These are phyloP conservation scores for Euptelea pleiosperma DNA, from an alignment of 164 flowering plant species.

Conservation along the genomic window DNA sequence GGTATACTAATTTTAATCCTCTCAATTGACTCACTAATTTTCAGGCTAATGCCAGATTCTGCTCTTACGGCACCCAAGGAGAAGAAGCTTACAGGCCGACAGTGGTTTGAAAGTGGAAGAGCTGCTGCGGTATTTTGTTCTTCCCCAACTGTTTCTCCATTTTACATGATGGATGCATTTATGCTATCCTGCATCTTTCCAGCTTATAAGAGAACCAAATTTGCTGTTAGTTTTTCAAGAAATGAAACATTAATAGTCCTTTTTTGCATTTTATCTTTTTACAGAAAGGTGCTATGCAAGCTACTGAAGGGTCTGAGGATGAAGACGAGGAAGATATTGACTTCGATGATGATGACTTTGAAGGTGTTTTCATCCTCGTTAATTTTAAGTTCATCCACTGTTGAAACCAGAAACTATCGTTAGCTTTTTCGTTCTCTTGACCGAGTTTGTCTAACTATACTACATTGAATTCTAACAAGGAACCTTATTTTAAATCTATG, in stretches of 20 bases:
- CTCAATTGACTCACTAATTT: conserved; percentile 9
- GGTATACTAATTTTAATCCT: too few species aligned
- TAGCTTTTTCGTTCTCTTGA: too few species aligned
- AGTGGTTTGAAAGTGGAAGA: conserved; percentile 97
- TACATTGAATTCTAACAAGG: not conserved
- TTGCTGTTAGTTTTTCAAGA: too few species aligned
- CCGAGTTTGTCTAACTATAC: not conserved
- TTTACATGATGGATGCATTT: too few species aligned
- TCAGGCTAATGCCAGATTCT: conserved; percentile 87
- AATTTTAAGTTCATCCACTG: too few species aligned
- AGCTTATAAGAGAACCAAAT: not conserved
- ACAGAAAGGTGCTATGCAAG: conserved; percentile 71
- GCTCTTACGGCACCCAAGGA: conserved; percentile 85
- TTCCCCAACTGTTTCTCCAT: not conserved
- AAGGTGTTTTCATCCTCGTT: conserved; percentile 51
- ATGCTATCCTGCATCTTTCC: not conserved
- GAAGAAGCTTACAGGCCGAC: conserved; percentile 87
- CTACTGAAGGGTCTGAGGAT: conserved; percentile 58
- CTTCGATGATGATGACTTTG: conserved; percentile 92
- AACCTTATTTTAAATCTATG: not conserved
- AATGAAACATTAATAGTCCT: not conserved
- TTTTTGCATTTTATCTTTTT: not conserved
- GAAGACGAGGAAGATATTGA: conserved; percentile 90
- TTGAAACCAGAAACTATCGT: too few species aligned
- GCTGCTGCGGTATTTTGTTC: conserved; percentile 42